phyloP scores from a whole-genome alignment of 768 basidiomycete species.

The Panaeolus cyanescens region DNA sequence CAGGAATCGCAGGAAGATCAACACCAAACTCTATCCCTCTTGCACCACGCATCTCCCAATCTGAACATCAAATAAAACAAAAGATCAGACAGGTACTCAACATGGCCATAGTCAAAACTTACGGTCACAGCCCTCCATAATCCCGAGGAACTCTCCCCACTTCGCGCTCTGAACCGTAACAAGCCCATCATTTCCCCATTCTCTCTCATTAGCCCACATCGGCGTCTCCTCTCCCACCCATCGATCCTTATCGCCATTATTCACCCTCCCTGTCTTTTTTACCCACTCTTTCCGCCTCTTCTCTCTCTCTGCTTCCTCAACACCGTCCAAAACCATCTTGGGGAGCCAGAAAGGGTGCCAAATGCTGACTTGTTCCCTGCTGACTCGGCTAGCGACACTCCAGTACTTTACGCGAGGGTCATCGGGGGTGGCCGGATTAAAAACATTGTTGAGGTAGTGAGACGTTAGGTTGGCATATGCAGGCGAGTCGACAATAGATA shows the following conservation, averaged over 20 bases:
- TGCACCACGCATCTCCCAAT: conserved; percentile 94
- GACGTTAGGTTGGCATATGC: conserved; percentile 95
- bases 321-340: conserved; percentile 89
- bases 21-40: conserved; percentile 72
- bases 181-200: conserved; percentile 90
- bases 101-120: conserved; percentile 16
- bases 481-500: conserved; percentile 91
- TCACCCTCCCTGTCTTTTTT: conserved; percentile 1
- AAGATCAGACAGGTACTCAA: neutral
- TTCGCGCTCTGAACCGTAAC: conserved; percentile 90
- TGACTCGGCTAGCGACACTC: conserved; percentile 82
- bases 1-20: conserved; percentile 54
- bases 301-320: conserved; percentile 63
- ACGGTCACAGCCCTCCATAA: conserved; percentile 87
- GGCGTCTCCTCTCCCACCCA: conserved; percentile 23
- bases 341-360: conserved; percentile 98
- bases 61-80: conserved; percentile 21
- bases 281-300: conserved; percentile 41
- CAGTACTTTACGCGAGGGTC: conserved; percentile 87
- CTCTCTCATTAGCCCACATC: conserved; percentile 50
- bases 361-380: conserved; percentile 51
- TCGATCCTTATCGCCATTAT: neutral
- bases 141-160: conserved; percentile 96
- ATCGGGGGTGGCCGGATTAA: conserved; percentile 84
- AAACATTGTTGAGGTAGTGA: conserved; percentile 71